Evolutionary conservation across 2,329 filamentous ascomycete species (phyloP).

Genomic region (Aspergillus quadricinctus): DNA sequence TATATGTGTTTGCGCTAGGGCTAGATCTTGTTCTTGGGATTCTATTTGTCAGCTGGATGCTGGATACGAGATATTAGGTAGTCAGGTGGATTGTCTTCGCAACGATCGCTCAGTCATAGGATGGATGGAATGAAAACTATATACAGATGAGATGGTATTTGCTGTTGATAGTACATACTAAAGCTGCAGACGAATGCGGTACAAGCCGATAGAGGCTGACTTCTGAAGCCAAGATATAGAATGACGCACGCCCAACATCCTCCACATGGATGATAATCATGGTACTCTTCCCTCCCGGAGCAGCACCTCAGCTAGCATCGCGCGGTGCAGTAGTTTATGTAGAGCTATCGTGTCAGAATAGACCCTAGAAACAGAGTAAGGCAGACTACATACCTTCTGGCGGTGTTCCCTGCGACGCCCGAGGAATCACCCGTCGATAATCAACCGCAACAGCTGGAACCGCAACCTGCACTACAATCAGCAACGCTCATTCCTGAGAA

Average conservation of each 20-base stretch:
- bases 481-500: neutral
- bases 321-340: neutral
- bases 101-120: neutral
- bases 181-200: too few species aligned
- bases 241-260: neutral
- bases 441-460: constrained; percentile 2
- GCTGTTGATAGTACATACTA: too few species aligned
- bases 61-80: neutral
- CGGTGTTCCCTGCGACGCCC: neutral
- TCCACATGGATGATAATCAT: neutral
- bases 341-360: neutral
- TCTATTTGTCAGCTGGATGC: neutral
- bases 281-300: neutral
- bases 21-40: neutral
- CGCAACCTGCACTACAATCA: neutral
- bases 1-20: neutral
- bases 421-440: constrained; percentile 2
- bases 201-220: too few species aligned
- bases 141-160: too few species aligned
- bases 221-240: neutral
- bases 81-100: neutral
- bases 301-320: neutral
- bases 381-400: neutral
- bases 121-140: neutral
- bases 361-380: neutral